Conservation (phyloP, 441 rosid species). For the Hypseocharis bilobata region DNA sequence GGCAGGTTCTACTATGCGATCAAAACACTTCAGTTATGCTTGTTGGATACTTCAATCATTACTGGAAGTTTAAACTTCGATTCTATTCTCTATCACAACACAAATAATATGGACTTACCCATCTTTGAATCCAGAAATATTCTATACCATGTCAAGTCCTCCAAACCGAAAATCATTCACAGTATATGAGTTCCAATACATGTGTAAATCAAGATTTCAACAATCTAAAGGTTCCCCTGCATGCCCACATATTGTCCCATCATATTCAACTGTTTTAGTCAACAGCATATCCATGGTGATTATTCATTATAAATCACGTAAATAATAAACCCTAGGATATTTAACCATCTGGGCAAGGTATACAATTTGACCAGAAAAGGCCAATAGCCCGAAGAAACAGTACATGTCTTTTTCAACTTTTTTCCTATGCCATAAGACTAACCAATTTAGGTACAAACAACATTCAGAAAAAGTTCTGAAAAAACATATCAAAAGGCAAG, state of each 20-base stretch:
- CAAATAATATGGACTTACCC: background rate
- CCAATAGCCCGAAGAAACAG: background rate
- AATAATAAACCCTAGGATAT: background rate
- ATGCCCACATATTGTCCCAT: background rate
- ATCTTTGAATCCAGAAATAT: background rate
- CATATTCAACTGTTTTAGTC: background rate
- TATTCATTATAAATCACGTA: background rate
- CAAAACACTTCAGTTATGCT: background rate
- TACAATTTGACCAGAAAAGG: background rate
- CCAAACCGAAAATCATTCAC: background rate
- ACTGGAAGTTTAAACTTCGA: background rate
- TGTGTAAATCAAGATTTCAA: background rate
- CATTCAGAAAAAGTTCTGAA: background rate
- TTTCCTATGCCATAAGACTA: background rate
- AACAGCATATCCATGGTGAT: background rate
- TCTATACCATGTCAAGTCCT: background rate
- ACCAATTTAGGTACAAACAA: background rate
- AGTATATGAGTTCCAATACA: background rate
- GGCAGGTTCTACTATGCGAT: background rate
- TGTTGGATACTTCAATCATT: background rate
- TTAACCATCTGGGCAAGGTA: background rate
- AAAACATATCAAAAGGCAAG: background rate
- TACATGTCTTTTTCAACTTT: background rate
- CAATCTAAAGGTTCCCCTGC: background rate
- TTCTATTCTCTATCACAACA: background rate